Evolutionary conservation across 2,329 filamentous ascomycete genomes (phyloP).

Genomic region (Aschersonia sp.): DNA sequence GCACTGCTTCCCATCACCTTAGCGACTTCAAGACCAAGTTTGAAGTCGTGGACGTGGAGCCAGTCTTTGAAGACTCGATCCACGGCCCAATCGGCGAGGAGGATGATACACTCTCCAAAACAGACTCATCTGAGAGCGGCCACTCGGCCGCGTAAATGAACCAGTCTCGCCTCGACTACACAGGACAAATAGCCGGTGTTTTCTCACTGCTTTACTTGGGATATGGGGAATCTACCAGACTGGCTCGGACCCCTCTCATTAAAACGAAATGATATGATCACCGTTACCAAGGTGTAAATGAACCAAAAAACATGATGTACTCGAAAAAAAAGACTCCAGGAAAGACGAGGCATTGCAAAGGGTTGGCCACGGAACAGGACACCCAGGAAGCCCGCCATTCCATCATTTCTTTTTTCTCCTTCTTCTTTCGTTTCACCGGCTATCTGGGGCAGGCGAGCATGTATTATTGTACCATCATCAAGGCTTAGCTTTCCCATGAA

Average conservation of each 20-base stretch:
- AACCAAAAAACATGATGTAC: too few species aligned
- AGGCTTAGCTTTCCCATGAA: not conserved
- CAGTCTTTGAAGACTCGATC: conserved; percentile 78
- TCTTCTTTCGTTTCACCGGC: conserved; percentile 5
- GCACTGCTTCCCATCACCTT: conserved; percentile 53
- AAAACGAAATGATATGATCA: conserved; percentile 8
- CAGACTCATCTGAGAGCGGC: conserved; percentile 43
- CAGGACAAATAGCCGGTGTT: not conserved
- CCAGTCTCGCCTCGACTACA: conserved; percentile 18
- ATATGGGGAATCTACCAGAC: too few species aligned
- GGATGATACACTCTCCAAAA: conserved; percentile 41
- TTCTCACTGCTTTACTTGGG: not conserved
- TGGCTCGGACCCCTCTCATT: not conserved
- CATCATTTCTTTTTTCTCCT: too few species aligned
- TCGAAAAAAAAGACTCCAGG: too few species aligned
- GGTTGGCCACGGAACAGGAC: too few species aligned
- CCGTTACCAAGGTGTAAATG: conserved; percentile 5
- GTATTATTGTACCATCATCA: conserved; percentile 15
- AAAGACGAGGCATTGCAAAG: too few species aligned
- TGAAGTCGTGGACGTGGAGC: conserved; percentile 76
- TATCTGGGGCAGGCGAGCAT: conserved; percentile 11
- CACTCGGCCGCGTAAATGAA: conserved; percentile 33
- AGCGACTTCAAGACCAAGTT: conserved; percentile 93
- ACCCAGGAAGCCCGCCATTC: too few species aligned
- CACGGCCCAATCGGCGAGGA: conserved; percentile 47